A percentile compares a stretch with the other conserved stretches of the same genome.
These are phyloP conservation scores for Annulohypoxylon maeteangense DNA, from an alignment of 495 filamentous ascomycete species.

Conservation along the genomic window DNA sequence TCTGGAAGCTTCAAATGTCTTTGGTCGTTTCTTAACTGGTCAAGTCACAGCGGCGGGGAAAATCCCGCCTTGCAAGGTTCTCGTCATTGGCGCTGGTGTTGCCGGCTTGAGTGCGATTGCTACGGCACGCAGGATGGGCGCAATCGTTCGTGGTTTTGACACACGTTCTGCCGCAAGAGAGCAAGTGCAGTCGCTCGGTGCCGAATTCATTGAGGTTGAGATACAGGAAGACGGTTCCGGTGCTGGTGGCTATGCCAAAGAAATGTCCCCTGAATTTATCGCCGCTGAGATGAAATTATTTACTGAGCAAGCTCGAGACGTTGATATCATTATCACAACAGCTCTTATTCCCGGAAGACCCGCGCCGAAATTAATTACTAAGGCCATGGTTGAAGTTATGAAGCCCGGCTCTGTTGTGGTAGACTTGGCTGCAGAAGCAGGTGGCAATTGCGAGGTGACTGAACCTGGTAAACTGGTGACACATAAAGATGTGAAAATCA, in stretches of 20 bases:
- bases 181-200: conserved; percentile 85
- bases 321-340: conserved; percentile 89
- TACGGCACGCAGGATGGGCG: conserved; percentile 81
- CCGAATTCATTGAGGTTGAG: conserved; percentile 85
- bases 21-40: conserved; percentile 82
- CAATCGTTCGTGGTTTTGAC: conserved; percentile 85
- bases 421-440: conserved; percentile 82
- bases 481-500: conserved; percentile 80
- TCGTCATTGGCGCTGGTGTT: conserved; percentile 85
- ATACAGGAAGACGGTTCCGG: conserved; percentile 86
- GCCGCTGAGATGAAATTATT: conserved; percentile 90
- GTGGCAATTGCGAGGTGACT: conserved; percentile 83
- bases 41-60: conserved; percentile 85
- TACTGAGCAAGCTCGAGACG: conserved; percentile 79
- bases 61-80: conserved; percentile 83
- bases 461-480: conserved; percentile 71
- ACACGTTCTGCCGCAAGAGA: conserved; percentile 81
- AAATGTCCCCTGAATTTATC: conserved; percentile 90
- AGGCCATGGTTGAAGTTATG: conserved; percentile 81
- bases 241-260: conserved; percentile 83
- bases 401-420: conserved; percentile 84
- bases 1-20: conserved; percentile 82
- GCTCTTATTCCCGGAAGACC: conserved; percentile 81
- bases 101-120: conserved; percentile 84
- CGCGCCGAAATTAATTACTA: conserved; percentile 80